phyloP scores from a whole-genome alignment of 805 yeast species.

The Groenewaldozyma salmanticensis region DNA sequence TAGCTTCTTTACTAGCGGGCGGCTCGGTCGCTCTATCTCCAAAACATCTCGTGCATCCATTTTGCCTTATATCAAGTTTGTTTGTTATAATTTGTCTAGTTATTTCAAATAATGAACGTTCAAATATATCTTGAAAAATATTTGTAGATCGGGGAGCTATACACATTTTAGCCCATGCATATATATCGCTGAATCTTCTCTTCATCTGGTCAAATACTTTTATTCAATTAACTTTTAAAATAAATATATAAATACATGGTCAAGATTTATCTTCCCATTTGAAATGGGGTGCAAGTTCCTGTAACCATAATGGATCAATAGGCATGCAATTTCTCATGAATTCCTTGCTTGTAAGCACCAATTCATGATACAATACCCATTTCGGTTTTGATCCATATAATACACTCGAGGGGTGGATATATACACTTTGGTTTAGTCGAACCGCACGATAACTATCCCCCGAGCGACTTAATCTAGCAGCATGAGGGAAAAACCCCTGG shows the following conservation, averaged over 20 bases:
- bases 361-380: slow-evolving; percentile 72
- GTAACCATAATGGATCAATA: slow-evolving; percentile 79
- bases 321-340: slow-evolving; percentile 83
- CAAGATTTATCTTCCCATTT: slow-evolving; percentile 23
- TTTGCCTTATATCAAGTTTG: no score
- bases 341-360: slow-evolving; percentile 75
- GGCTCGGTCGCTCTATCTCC: slow-evolving; percentile 7
- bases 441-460: slow-evolving; percentile 65
- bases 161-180: no score
- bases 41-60: no score
- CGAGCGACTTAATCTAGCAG: slow-evolving; percentile 44
- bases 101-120: no score
- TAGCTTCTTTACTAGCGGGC: slow-evolving; percentile 16
- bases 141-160: no score
- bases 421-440: slow-evolving; percentile 59
- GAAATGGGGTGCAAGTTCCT: slow-evolving; percentile 37
- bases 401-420: slow-evolving; percentile 80
- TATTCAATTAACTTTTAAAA: no score
- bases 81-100: no score
- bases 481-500: slow-evolving; percentile 36
- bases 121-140: no score
- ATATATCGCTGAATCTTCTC: no score
- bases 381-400: slow-evolving; percentile 56
- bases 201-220: no score
- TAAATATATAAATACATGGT: no score